phyloP scores from a whole-genome alignment of 2,329 filamentous ascomycete species.

The Emergomyces africanus region DNA sequence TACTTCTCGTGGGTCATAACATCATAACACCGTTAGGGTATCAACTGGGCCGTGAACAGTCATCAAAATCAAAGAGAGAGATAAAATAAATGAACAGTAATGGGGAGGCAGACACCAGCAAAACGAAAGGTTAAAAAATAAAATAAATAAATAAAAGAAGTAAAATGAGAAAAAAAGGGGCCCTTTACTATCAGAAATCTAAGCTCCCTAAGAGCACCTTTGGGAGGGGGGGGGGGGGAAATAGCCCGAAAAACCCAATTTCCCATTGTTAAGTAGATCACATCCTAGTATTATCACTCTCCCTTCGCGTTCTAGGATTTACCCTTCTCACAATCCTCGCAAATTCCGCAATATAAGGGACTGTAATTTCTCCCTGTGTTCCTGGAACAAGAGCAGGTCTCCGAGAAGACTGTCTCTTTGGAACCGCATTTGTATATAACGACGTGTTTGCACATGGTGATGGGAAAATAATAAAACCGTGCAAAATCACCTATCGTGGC shows the following conservation, averaged over 20 bases:
- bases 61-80: neutral
- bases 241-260: neutral
- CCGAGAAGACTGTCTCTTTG: conserved; percentile 11
- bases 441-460: conserved; percentile 11
- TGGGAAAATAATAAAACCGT: neutral
- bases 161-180: neutral
- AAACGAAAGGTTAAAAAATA: too few species aligned
- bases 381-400: conserved; percentile 8
- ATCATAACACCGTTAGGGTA: neutral
- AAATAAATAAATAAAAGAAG: neutral
- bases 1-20: neutral
- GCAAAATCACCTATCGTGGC: neutral
- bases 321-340: conserved; percentile 6
- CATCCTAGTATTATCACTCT: neutral
- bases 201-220: neutral
- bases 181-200: neutral
- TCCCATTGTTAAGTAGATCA: neutral
- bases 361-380: conserved; percentile 7
- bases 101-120: neutral
- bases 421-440: conserved; percentile 12
- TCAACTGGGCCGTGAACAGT: neutral
- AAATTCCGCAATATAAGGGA: conserved; percentile 11
- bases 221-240: neutral
- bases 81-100: neutral
- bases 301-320: neutral